Evolutionary conservation across 352 stramenopile genomes (phyloP).

Genomic region (Globisporangium okanoganense): DNA sequence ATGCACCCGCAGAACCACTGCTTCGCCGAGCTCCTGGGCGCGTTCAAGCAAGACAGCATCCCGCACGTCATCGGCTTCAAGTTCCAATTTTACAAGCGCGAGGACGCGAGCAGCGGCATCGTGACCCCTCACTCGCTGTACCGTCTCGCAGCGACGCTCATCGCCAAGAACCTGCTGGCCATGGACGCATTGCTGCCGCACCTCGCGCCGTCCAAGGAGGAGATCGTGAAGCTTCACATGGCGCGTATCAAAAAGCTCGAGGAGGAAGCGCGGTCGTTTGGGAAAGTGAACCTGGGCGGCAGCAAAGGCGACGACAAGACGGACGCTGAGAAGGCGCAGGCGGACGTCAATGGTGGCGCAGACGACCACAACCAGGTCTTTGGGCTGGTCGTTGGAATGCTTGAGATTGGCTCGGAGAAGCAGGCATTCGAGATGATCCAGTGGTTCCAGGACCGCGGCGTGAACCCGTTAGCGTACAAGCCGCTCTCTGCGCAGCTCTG

Average conservation of each 20-base stretch:
- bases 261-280: constrained; percentile 54
- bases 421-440: constrained; percentile 77
- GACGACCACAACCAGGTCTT: constrained; percentile 76
- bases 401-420: constrained; percentile 65
- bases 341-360: constrained; percentile 22
- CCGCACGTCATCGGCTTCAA: constrained; percentile 93
- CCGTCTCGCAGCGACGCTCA: constrained; percentile 83
- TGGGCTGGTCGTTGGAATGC: constrained; percentile 72
- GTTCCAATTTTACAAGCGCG: constrained; percentile 88
- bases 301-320: constrained; percentile 35
- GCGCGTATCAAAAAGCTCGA: constrained; percentile 46
- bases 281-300: constrained; percentile 67
- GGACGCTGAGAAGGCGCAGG: constrained; percentile 6
- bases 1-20: constrained; percentile 76
- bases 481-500: constrained; percentile 66
- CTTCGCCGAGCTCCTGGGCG: constrained; percentile 61
- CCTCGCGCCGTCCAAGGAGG: constrained; percentile 60
- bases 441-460: constrained; percentile 65
- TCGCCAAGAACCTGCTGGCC: constrained; percentile 74
- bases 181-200: constrained; percentile 79
- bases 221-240: constrained; percentile 42
- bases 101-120: constrained; percentile 24
- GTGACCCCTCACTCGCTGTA: constrained; percentile 76
- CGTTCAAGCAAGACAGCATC: constrained; percentile 79
- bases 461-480: constrained; percentile 63